Evolutionary conservation across 306 rosid species (phyloP).

Genomic region (Delonix regia): DNA sequence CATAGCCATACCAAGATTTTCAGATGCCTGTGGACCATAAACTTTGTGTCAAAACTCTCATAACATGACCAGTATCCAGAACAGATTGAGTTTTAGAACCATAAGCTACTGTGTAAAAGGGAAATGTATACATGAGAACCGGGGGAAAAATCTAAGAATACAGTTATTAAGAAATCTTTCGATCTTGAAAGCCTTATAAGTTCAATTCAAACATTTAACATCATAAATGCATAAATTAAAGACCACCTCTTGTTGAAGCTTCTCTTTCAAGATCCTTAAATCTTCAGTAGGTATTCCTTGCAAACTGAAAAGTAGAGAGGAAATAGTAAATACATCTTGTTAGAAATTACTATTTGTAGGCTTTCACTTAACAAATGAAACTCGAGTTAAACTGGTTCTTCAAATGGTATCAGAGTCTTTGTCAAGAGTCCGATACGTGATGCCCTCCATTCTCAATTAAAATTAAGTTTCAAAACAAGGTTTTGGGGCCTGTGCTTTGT

Average conservation of each 20-base stretch:
- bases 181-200: slow-evolving; percentile 8
- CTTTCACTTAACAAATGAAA: not conserved
- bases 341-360: not conserved
- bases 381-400: not conserved
- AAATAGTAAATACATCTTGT: slow-evolving; percentile 23
- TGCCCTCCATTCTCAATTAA: not conserved
- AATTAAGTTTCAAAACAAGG: not conserved
- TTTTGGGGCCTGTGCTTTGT: not conserved
- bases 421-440: not conserved
- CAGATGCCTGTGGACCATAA: slow-evolving; percentile 78
- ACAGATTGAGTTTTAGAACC: slow-evolving; percentile 40
- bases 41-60: slow-evolving; percentile 36
- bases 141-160: slow-evolving; percentile 4
- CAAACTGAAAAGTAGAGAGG: slow-evolving; percentile 58
- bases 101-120: slow-evolving; percentile 27
- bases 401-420: not conserved
- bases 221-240: slow-evolving; percentile 17
- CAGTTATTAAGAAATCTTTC: slow-evolving; percentile 15
- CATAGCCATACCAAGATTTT: slow-evolving; percentile 99
- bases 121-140: slow-evolving; percentile 27
- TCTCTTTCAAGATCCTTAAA: slow-evolving; percentile 76
- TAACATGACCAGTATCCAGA: slow-evolving; percentile 28
- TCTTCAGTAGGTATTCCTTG: slow-evolving; percentile 69
- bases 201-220: slow-evolving; percentile 33
- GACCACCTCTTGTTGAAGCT: slow-evolving; percentile 87